Conservation (phyloP, 2,329 filamentous ascomycete genomes). For the Tolypocladium cylindrosporum region DNA sequence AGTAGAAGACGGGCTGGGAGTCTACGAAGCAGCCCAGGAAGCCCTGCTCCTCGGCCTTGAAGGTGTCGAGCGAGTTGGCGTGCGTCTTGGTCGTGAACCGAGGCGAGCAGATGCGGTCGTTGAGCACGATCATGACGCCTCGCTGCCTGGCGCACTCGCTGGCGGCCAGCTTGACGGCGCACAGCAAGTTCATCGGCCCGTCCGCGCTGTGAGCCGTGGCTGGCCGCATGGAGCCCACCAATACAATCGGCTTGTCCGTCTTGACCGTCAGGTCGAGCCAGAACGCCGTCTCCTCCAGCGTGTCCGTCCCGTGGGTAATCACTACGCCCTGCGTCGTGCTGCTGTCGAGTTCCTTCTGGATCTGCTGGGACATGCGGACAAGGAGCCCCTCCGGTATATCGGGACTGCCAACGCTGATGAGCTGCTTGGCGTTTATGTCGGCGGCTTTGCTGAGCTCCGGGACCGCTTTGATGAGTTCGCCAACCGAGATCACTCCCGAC, state of each 20-base stretch:
- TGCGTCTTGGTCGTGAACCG: slow-evolving; percentile 53
- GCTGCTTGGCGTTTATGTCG: slow-evolving; percentile 43
- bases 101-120: slow-evolving; percentile 48
- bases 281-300: slow-evolving; percentile 53
- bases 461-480: slow-evolving; percentile 42
- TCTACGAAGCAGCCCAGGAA: slow-evolving; percentile 49
- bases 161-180: slow-evolving; percentile 47
- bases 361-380: slow-evolving; percentile 34
- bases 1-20: slow-evolving; percentile 51
- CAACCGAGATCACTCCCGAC: slow-evolving; percentile 34
- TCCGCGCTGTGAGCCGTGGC: slow-evolving; percentile 53
- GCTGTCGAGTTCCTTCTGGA: slow-evolving; percentile 36
- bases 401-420: slow-evolving; percentile 36
- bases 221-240: slow-evolving; percentile 54
- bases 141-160: slow-evolving; percentile 33
- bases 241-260: slow-evolving; percentile 47
- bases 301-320: slow-evolving; percentile 57
- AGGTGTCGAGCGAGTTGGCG: slow-evolving; percentile 53
- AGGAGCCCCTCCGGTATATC: slow-evolving; percentile 38
- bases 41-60: slow-evolving; percentile 46
- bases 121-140: slow-evolving; percentile 50
- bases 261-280: slow-evolving; percentile 49
- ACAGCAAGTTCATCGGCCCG: slow-evolving; percentile 51
- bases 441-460: slow-evolving; percentile 43
- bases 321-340: slow-evolving; percentile 36